Percentiles rank a stretch among this genome's conserved stretches.
phyloP scores from a whole-genome alignment of 2,329 filamentous ascomycete genomes.

The Metarhizium anisopliae region DNA sequence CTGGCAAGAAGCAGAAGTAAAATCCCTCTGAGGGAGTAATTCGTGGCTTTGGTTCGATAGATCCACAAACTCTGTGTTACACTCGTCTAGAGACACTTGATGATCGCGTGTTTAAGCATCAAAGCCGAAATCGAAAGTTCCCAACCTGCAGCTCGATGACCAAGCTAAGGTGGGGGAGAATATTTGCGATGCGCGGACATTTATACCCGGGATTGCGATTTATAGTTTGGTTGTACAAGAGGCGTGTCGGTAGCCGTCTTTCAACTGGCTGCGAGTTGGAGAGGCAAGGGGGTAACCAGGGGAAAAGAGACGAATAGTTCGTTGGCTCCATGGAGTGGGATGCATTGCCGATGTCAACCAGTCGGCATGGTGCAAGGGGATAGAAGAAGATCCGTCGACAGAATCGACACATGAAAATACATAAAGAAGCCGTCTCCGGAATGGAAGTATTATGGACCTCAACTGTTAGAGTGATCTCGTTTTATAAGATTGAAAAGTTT shows the following conservation, averaged over 20 bases:
- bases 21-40: constrained; percentile 7
- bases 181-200: neutral
- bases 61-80: neutral
- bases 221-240: neutral
- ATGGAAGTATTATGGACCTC: neutral
- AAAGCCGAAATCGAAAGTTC: neutral
- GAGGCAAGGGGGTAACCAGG: no score
- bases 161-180: neutral
- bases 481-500: neutral
- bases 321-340: neutral
- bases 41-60: neutral
- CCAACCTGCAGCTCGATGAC: neutral
- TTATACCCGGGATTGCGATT: neutral
- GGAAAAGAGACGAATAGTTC: neutral
- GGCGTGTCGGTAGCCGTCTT: constrained; percentile 5
- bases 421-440: neutral
- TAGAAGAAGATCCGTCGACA: neutral
- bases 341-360: constrained; percentile 5
- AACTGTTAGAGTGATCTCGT: neutral
- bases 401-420: neutral
- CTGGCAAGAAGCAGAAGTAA: constrained; percentile 44
- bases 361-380: neutral
- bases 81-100: neutral
- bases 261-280: constrained; percentile 10
- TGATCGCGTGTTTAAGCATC: neutral